These are phyloP conservation scores for Podaxis carcinomalis DNA, from an alignment of 768 basidiomycete genomes.

Conservation along the genomic window DNA sequence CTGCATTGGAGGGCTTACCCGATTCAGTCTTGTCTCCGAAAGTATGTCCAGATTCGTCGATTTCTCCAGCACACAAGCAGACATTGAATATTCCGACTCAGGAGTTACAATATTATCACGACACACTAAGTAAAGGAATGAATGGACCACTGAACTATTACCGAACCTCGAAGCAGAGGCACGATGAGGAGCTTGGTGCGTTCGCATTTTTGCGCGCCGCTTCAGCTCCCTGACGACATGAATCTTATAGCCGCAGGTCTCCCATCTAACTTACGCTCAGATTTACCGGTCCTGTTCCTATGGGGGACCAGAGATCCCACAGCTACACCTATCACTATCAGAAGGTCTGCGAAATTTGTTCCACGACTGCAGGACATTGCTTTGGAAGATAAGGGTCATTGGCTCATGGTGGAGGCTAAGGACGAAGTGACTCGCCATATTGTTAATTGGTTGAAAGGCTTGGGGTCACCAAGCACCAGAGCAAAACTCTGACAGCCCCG, in stretches of 20 bases:
- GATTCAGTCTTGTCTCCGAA: background rate
- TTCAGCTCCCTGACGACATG: background rate
- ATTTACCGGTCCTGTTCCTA: conserved; percentile 58
- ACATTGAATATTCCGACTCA: conserved; percentile 18
- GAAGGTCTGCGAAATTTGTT: conserved; percentile 46
- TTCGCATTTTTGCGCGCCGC: background rate
- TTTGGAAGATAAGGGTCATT: conserved; percentile 58
- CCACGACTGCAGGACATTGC: conserved; percentile 44
- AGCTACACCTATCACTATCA: conserved; percentile 35
- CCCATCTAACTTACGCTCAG: conserved; percentile 34
- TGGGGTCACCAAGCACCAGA: conserved; percentile 19
- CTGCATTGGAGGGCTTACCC: background rate
- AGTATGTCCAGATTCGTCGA: background rate
- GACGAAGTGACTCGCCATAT: conserved; percentile 49
- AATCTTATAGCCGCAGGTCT: conserved; percentile 36
- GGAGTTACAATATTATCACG: conserved; percentile 54
- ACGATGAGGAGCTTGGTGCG: conserved; percentile 58
- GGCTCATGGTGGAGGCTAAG: conserved; percentile 62
- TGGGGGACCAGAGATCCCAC: conserved; percentile 56
- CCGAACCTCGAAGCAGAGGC: conserved; percentile 54
- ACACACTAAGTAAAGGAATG: conserved; percentile 49
- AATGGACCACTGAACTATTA: conserved; percentile 77
- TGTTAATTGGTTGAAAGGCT: conserved; percentile 39
- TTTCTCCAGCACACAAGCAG: background rate
- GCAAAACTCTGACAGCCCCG: conserved; percentile 7